These are phyloP conservation scores for Triticum timopheevii DNA, from an alignment of 176 grass and related monocot genomes.

Conservation along the genomic window DNA sequence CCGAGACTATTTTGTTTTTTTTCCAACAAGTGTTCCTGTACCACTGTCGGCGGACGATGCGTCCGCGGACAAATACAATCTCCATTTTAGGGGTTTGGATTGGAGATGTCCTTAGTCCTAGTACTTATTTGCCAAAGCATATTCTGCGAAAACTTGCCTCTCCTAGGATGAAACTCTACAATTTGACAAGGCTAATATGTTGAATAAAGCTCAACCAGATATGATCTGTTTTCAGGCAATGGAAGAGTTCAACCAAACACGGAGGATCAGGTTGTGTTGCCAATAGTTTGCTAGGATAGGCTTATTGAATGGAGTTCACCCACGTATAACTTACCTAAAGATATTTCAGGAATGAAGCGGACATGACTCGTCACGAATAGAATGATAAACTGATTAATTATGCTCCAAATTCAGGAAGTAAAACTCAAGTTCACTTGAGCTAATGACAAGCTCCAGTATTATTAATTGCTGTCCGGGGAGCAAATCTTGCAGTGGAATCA, in stretches of 20 bases:
- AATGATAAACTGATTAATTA: not conserved
- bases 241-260: not conserved
- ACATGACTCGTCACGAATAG: not conserved
- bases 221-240: not conserved
- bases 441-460: not conserved
- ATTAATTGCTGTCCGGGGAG: not conserved
- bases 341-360: not conserved
- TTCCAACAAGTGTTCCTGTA: no score
- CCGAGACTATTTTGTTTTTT: no score
- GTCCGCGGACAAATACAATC: no score
- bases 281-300: not conserved
- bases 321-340: not conserved
- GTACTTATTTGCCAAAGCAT: no score
- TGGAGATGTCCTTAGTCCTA: no score
- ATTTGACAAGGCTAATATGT: no score
- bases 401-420: not conserved
- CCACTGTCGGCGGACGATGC: no score
- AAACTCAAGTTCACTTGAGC: not conserved
- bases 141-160: no score
- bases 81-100: no score
- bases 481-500: constrained; percentile 22
- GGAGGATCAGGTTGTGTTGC: not conserved
- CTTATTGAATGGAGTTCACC: not conserved
- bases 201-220: not conserved
- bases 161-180: no score